These are phyloP conservation scores for Diospyros lotus DNA, from an alignment of 148 eudicot species.

Conservation along the genomic window DNA sequence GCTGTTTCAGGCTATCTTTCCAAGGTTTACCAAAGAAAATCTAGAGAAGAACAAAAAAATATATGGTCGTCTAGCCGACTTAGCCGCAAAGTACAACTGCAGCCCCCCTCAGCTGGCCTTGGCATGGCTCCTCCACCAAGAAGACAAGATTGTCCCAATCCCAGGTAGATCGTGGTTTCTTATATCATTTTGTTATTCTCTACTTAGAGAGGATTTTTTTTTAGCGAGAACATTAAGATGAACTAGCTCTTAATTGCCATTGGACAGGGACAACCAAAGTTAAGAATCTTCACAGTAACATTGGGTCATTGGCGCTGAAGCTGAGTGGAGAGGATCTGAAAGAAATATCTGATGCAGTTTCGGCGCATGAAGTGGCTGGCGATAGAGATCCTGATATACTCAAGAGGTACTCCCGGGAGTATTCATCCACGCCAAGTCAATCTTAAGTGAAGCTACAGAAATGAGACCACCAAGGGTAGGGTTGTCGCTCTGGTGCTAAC, in stretches of 20 bases:
- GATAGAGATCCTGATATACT: background rate
- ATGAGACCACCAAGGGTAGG: too few relatives aligned
- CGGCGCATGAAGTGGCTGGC: conserved; percentile 17
- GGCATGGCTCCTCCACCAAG: conserved; percentile 22
- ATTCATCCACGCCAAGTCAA: conserved; percentile 4
- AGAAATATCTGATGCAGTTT: conserved; percentile 18
- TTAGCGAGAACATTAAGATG: too few relatives aligned
- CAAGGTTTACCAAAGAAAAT: conserved; percentile 17
- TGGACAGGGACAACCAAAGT: conserved; percentile 22
- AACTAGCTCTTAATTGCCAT: too few relatives aligned
- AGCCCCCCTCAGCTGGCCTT: conserved; percentile 20
- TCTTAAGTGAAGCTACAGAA: background rate
- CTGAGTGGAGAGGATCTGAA: conserved; percentile 19
- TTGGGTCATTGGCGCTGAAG: conserved; percentile 10
- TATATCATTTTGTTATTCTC: too few relatives aligned
- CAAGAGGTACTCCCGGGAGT: background rate
- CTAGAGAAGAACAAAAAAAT: conserved; percentile 19
- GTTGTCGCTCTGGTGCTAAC: too few relatives aligned
- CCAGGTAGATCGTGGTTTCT: conserved; percentile 5
- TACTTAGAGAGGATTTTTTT: too few relatives aligned
- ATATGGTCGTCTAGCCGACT: conserved; percentile 2
- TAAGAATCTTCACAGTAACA: conserved; percentile 19
- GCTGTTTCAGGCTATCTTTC: conserved; percentile 6
- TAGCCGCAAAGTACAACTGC: conserved; percentile 14
- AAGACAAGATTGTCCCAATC: conserved; percentile 17